These are phyloP conservation scores for Stropharia rugosoannulata DNA, from an alignment of 768 basidiomycete species.

Conservation along the genomic window DNA sequence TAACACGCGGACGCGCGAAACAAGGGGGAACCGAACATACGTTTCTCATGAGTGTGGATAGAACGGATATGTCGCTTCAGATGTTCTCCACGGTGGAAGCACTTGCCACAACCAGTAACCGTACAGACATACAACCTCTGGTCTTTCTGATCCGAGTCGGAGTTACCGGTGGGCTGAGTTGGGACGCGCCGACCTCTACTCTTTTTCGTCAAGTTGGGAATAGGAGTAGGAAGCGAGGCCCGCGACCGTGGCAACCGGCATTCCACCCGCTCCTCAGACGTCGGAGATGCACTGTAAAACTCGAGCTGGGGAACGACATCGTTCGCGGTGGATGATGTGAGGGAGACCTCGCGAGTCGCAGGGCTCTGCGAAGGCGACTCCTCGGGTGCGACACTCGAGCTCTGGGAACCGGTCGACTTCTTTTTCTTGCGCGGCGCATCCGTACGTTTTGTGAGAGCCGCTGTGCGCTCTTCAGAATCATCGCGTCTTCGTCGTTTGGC, in stretches of 20 bases:
- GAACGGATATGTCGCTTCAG: constrained; percentile 74
- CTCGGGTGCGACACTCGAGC: constrained; percentile 4
- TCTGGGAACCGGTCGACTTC: constrained; percentile 7
- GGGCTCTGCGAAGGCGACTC: constrained; percentile 4
- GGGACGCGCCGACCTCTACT: constrained; percentile 78
- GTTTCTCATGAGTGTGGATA: constrained; percentile 78
- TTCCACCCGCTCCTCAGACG: constrained; percentile 25
- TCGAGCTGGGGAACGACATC: background rate
- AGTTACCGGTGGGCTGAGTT: constrained; percentile 34
- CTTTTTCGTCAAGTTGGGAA: constrained; percentile 79
- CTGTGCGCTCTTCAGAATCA: constrained; percentile 13
- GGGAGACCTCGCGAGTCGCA: constrained; percentile 2
- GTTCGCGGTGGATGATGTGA: background rate
- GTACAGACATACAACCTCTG: constrained; percentile 54
- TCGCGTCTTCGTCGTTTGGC: constrained; percentile 22
- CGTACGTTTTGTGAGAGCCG: constrained; percentile 17
- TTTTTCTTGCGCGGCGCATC: constrained; percentile 20
- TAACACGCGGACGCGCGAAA: constrained; percentile 5
- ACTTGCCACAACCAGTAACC: constrained; percentile 70
- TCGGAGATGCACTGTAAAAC: constrained; percentile 14
- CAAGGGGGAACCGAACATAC: constrained; percentile 39
- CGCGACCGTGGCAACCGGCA: constrained; percentile 49
- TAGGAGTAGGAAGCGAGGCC: constrained; percentile 62
- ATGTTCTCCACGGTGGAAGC: constrained; percentile 73
- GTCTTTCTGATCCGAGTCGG: constrained; percentile 25